Base-by-base conservation (phyloP, 352 stramenopile species). In the Phytophthora capsici region DNA sequence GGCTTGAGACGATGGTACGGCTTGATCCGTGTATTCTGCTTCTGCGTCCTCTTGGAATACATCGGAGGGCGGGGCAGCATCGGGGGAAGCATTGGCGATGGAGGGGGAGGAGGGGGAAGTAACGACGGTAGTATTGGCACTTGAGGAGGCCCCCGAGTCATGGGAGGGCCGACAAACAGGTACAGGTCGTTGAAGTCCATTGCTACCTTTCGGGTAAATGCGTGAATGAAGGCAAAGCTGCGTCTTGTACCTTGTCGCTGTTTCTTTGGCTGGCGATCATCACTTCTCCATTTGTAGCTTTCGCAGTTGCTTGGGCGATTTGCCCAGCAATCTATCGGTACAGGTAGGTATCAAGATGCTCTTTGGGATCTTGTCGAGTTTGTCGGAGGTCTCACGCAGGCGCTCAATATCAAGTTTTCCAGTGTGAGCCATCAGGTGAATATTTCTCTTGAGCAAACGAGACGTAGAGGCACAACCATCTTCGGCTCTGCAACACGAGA, bases 161-260 rank as follows among this genome's bases (percentile, higher is more conserved):
- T 74, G 22, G 66, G 66, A 23, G 66, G 66, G 5, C 66, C 66
- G 4, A 74, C 66, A 20, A 74, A 74, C 26, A 66, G 44, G 28
- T 74, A 74, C 22, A 74, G 43, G 30, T 66, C 54, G 22, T 69
- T 56, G 38, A 74, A 74, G 40, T 74, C 49, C 60, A 74, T 70
- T 58, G 47, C 34, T 16, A 43, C 9, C n/a, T 43, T 56, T 22
- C 19, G 32, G 17, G 54, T 45, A 67, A 66, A 66, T 66, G 44
- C 19, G 57, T 40, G 26, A 69, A 73, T 73, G 58, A 61, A 22
- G 26, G 41, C 1, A 20, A 23, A 38, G 19, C 26, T n/a, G n/a
- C n/a, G n/a, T n/a, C n/a, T 3, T 47, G 36, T 7, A 9, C 6
- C 26, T 26, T 50, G 36, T 8, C 10, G 26, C 14, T 47, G 32